Conservation (phyloP, 208 protist species). For the Blechomonas ayalai region DNA sequence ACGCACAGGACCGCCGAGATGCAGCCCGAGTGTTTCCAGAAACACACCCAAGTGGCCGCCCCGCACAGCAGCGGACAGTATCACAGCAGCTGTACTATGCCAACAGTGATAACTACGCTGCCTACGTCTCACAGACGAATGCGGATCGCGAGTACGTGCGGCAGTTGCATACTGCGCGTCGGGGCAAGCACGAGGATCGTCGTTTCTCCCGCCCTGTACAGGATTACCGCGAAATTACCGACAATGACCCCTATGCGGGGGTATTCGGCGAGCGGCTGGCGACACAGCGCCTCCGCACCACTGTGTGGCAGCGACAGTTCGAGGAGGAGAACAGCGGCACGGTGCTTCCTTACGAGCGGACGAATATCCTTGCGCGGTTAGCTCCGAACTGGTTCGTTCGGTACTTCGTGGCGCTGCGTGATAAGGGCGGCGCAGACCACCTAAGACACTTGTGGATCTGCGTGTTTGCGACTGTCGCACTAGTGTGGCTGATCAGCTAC, state of each 20-base stretch:
- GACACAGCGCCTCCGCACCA: constrained; percentile 50
- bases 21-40: constrained; percentile 50
- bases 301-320: constrained; percentile 84
- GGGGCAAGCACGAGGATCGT: constrained; percentile 26
- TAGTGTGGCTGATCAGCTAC: constrained; percentile 43
- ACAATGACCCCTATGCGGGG: constrained; percentile 59
- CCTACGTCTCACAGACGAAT: constrained; percentile 29
- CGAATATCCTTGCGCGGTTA: constrained; percentile 49
- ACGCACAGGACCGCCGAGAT: constrained; percentile 32
- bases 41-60: constrained; percentile 73
- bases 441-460: constrained; percentile 25
- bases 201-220: constrained; percentile 51
- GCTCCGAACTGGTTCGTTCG: constrained; percentile 85
- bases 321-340: constrained; percentile 77
- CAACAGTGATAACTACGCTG: constrained; percentile 20
- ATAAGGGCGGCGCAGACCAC: constrained; percentile 59
- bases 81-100: constrained; percentile 51
- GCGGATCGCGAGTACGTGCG: constrained; percentile 35
- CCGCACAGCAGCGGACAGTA: constrained; percentile 48
- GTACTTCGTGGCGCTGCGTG: constrained; percentile 73
- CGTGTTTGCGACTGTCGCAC: constrained; percentile 7
- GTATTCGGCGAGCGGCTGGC: constrained; percentile 55
- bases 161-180: constrained; percentile 13
- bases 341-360: constrained; percentile 79
- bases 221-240: constrained; percentile 75